Conservation (phyloP, 176 grass and related monocot genomes). For the Ensete ventricosum region DNA sequence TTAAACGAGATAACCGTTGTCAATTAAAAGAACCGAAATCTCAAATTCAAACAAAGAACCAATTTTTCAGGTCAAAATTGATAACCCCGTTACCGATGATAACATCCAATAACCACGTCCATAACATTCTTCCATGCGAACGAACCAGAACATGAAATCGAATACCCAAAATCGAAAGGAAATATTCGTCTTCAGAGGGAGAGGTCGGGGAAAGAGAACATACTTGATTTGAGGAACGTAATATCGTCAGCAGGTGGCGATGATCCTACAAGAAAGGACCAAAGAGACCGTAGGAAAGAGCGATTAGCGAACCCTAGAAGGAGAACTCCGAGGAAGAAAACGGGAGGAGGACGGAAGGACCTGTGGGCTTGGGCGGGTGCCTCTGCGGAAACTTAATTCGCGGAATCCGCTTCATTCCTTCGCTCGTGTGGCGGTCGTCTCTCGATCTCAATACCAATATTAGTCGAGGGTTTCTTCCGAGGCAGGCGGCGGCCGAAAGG, state of each 20-base stretch:
- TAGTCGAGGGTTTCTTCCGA: not conserved
- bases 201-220: not conserved
- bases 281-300: not conserved
- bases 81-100: no score
- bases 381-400: conserved; percentile 55
- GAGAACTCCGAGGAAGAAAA: not conserved
- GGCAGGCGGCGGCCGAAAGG: not conserved
- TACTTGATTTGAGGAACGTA: conserved; percentile 41
- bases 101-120: not conserved
- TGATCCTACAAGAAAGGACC: conserved; percentile 14
- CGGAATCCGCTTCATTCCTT: conserved; percentile 53
- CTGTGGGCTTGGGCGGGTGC: conserved; percentile 35
- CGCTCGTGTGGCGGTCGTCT: not conserved
- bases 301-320: not conserved
- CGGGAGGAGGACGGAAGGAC: conserved; percentile 6
- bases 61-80: no score
- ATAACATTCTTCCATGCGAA: no score
- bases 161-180: not conserved
- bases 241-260: conserved; percentile 37
- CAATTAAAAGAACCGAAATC: no score
- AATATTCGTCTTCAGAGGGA: not conserved
- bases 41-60: no score
- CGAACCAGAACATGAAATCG: not conserved
- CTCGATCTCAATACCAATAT: conserved; percentile 1
- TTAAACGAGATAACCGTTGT: no score